These are phyloP conservation scores for Wickerhamomyces chambardii DNA, from an alignment of 805 yeast genomes.

Conservation along the genomic window DNA sequence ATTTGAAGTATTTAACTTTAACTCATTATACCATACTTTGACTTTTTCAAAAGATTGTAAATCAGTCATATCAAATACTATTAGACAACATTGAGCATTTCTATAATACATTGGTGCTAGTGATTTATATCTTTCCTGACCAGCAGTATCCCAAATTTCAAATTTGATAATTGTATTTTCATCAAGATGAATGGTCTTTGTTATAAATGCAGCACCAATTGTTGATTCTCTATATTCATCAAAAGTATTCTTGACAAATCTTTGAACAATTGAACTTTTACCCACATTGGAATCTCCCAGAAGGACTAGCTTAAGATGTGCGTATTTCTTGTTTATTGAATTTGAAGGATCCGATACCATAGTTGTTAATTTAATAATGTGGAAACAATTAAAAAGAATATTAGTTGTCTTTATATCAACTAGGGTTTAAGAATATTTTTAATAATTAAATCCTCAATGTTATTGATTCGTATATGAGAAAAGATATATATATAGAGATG, in stretches of 20 bases:
- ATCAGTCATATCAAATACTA: constrained; percentile 78
- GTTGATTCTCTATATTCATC: constrained; percentile 82
- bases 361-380: too few species aligned
- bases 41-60: constrained; percentile 70
- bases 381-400: too few species aligned
- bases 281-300: constrained; percentile 99
- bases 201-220: constrained; percentile 97
- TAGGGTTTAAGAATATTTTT: too few species aligned
- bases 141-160: constrained; percentile 83
- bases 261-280: constrained; percentile 74
- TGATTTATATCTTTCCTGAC: constrained; percentile 81
- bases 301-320: constrained; percentile 63
- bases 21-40: constrained; percentile 84
- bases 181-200: constrained; percentile 57
- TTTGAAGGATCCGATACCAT: background rate
- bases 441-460: too few species aligned
- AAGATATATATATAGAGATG: too few species aligned
- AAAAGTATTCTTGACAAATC: constrained; percentile 69
- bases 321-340: background rate
- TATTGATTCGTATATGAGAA: too few species aligned
- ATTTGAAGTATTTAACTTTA: constrained; percentile 73
- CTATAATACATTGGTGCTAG: constrained; percentile 80
- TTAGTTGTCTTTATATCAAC: too few species aligned
- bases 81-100: constrained; percentile 75
- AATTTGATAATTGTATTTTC: constrained; percentile 32